Base-by-base conservation (phyloP, 768 basidiomycete genomes). In the Sistotremastrum suecicum region DNA sequence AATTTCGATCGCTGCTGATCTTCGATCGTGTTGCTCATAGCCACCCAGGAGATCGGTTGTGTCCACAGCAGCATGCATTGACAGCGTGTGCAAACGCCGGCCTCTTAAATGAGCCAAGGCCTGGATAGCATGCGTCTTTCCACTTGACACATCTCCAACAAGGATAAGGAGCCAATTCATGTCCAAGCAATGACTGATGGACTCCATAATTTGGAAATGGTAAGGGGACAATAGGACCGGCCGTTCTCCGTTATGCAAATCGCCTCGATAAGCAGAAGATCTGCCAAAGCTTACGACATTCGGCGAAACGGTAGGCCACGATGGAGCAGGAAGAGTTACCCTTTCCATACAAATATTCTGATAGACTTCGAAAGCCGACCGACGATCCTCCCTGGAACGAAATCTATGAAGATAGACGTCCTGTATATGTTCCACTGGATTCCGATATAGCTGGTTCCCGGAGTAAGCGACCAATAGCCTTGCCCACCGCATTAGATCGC, bases 11-110 rank as follows among this genome's bases (percentile, higher is more conserved):
- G 35, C 3, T 34, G 32, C 39, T 42, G 32, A 9, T 45, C 50
- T 5, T 35, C 58, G 45, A 58, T 90, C 84, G 30, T 82, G 76
- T 63, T 98, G 94, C 62, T 99, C 95, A 56, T 97, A 98, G 59
- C 86, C 83, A 34, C 95, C 95, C 39, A 99, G 65, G 34, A 99
- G 80, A 61, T 99, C 95, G 60, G 81, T 80, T 1, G 91, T 86
- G 59, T 99, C 95, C 2, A 87, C 90, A 5, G 86, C 80, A 48
- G 74, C 80, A 59, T 85, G 92, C 56, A 97, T 67, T 11, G 77
- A 68, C 41, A 95, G 71, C 59, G 89, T 86, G 20, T 68, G 69
- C 1, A 97, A 70, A 28, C 60, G 39, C 43, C 75, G 71, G 29
- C 95, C 94, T 34, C 75, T 74, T 35, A 80, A 63, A 43, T 75